phyloP scores from a whole-genome alignment of 805 yeast genomes.

The Starmerella asiatica region DNA sequence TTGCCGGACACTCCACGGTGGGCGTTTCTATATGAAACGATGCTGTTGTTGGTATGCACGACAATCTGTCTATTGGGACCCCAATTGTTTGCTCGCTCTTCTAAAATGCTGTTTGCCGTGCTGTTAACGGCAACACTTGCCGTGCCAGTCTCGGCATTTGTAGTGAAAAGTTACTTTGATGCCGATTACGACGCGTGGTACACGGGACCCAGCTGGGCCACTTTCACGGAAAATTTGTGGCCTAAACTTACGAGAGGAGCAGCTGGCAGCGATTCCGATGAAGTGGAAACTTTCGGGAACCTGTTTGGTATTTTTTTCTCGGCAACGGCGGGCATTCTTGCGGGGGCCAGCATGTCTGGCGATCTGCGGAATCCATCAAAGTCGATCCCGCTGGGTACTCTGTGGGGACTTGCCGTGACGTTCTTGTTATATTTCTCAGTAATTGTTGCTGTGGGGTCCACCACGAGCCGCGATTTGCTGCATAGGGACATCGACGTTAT shows the following conservation, averaged over 20 bases:
- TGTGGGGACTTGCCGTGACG: conserved; percentile 68
- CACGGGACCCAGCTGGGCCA: conserved; percentile 61
- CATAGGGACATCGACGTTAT: conserved; percentile 71
- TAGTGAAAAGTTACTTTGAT: conserved; percentile 45
- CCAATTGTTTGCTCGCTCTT: conserved; percentile 66
- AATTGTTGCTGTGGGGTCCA: conserved; percentile 61
- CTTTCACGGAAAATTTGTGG: conserved; percentile 49
- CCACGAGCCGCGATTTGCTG: conserved; percentile 68
- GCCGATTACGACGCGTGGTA: conserved; percentile 31
- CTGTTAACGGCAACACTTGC: conserved; percentile 61
- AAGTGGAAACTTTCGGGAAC: conserved; percentile 64
- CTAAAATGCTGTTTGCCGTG: conserved; percentile 54
- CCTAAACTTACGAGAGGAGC: conserved; percentile 83
- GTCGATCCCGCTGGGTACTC: conserved; percentile 87
- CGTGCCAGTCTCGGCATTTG: conserved; percentile 62
- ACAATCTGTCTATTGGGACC: conserved; percentile 71
- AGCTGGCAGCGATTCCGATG: conserved; percentile 61
- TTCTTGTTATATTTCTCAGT: conserved; percentile 68
- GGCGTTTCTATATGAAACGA: conserved; percentile 58
- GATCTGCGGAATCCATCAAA: conserved; percentile 73
- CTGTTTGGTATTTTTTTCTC: conserved; percentile 94
- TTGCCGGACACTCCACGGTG: conserved; percentile 62
- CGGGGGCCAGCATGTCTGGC: conserved; percentile 98
- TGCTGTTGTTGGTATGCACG: conserved; percentile 56
- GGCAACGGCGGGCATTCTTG: conserved; percentile 96